Evolutionary conservation across 2,329 filamentous ascomycete genomes (phyloP).

Genomic region (Colletotrichum viniferum): DNA sequence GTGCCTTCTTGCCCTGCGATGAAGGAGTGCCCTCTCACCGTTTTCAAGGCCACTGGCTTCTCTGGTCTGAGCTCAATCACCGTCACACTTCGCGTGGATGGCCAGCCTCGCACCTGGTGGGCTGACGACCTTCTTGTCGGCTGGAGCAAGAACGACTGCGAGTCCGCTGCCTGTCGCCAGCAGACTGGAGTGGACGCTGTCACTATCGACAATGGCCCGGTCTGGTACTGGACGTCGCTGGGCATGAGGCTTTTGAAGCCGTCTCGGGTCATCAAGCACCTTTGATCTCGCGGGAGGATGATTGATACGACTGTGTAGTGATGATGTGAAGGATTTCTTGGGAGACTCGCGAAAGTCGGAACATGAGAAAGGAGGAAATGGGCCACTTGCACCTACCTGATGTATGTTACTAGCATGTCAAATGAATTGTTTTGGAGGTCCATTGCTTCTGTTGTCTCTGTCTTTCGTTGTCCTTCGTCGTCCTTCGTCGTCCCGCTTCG

Average conservation of each 20-base stretch:
- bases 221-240: neutral
- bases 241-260: constrained; percentile 7
- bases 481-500: neutral
- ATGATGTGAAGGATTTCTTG: constrained; percentile 15
- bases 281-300: neutral
- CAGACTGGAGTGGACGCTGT: neutral
- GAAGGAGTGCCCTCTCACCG: constrained; percentile 37
- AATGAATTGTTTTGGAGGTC: constrained; percentile 19
- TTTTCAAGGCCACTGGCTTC: constrained; percentile 41
- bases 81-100: constrained; percentile 40
- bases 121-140: constrained; percentile 43
- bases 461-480: neutral
- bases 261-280: neutral
- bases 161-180: constrained; percentile 38
- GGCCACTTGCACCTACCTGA: constrained; percentile 8
- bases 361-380: constrained; percentile 13
- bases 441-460: neutral
- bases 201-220: neutral
- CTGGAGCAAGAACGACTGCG: constrained; percentile 46
- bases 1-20: constrained; percentile 42
- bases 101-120: constrained; percentile 44
- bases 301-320: neutral
- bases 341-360: neutral
- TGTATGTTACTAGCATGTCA: constrained; percentile 18
- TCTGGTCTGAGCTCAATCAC: constrained; percentile 42